A percentile compares a stretch with the other conserved stretches of the same genome.
phyloP scores from a whole-genome alignment of 768 basidiomycete species.

The Suillus subluteus region DNA sequence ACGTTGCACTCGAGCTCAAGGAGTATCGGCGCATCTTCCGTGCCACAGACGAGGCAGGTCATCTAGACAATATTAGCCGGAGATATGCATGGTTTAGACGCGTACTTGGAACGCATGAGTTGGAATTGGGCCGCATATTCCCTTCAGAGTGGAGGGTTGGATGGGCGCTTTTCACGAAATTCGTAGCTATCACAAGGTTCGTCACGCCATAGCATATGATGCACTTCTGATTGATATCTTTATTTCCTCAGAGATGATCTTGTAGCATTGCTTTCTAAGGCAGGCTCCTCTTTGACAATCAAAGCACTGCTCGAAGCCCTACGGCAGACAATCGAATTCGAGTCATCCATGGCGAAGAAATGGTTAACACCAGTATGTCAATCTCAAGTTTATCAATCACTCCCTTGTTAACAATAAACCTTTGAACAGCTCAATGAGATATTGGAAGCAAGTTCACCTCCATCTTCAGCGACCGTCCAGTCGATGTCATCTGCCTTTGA shows the following conservation, averaged over 20 bases:
- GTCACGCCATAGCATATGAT: background rate
- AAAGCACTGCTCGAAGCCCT: slow-evolving; percentile 83
- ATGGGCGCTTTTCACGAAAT: slow-evolving; percentile 80
- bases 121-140: slow-evolving; percentile 83
- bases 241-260: slow-evolving; percentile 72
- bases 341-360: slow-evolving; percentile 77
- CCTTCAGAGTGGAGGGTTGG: slow-evolving; percentile 86
- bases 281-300: slow-evolving; percentile 72
- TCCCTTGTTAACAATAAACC: slow-evolving; percentile 1
- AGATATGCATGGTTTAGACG: slow-evolving; percentile 96
- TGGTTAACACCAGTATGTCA: slow-evolving; percentile 72
- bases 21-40: slow-evolving; percentile 97
- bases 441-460: slow-evolving; percentile 53
- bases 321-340: slow-evolving; percentile 88
- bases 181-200: slow-evolving; percentile 89
- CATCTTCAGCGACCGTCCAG: slow-evolving; percentile 54
- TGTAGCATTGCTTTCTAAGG: slow-evolving; percentile 77
- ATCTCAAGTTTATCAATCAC: background rate
- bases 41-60: slow-evolving; percentile 91
- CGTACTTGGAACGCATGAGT: slow-evolving; percentile 81
- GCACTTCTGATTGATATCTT: slow-evolving; percentile 3
- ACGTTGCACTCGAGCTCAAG: slow-evolving; percentile 86
- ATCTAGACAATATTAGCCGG: slow-evolving; percentile 91
- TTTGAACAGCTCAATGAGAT: slow-evolving; percentile 63
- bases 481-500: slow-evolving; percentile 91